Conservation (phyloP, 257 asterid species). For the Euphrasia confusa region DNA sequence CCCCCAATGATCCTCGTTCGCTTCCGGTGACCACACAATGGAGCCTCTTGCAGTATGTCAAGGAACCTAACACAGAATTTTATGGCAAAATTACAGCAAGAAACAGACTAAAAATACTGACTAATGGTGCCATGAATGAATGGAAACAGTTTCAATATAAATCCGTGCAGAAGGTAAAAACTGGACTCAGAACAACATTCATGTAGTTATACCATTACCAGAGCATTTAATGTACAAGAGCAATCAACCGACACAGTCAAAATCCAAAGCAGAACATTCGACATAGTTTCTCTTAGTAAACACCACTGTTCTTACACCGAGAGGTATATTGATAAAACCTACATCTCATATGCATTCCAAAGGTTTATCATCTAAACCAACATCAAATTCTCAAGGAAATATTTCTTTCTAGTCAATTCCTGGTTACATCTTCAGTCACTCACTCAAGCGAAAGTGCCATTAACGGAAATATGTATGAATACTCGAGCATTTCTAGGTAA, state of each 20-base stretch:
- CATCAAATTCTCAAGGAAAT: neutral
- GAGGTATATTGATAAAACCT: conserved; percentile 9
- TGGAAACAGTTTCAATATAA: conserved; percentile 6
- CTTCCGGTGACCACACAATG: conserved; percentile 89
- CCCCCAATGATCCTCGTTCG: conserved; percentile 73
- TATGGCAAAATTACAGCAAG: conserved; percentile 22
- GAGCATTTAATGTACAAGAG: neutral
- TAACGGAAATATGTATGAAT: neutral
- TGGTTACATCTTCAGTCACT: conserved; percentile 13
- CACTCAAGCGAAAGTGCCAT: neutral
- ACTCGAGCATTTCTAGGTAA: conserved; percentile 19
- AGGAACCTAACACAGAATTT: conserved; percentile 57
- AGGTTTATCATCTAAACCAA: conserved; percentile 12
- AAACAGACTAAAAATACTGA: conserved; percentile 4
- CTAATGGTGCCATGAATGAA: conserved; percentile 8
- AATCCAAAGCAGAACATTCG: conserved; percentile 7
- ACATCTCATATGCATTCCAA: conserved; percentile 5
- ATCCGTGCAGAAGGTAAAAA: neutral
- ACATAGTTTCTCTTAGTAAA: neutral
- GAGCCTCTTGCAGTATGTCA: conserved; percentile 90
- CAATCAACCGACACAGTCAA: neutral
- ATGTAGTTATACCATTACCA: neutral
- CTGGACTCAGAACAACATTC: conserved; percentile 1
- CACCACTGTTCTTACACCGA: conserved; percentile 15
- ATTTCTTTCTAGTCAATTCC: conserved; percentile 1